These are phyloP conservation scores for Ganoderma boninense DNA, from an alignment of 1,284 basidiomycete species.

Conservation along the genomic window DNA sequence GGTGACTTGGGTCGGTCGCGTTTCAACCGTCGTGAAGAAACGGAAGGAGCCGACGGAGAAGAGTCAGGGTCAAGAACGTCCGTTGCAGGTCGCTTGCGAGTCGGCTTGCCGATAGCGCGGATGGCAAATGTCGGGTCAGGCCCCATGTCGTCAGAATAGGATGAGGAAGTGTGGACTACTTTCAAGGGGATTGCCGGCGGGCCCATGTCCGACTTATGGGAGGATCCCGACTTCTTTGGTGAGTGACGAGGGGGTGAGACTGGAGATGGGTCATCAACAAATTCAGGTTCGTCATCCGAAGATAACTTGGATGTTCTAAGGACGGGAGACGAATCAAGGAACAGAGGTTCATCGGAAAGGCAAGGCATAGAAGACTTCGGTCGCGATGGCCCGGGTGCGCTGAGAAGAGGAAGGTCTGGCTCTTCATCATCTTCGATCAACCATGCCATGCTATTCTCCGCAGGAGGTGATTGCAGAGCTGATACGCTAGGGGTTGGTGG, in stretches of 20 bases:
- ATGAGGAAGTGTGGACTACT: slow-evolving; percentile 27
- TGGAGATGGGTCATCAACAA: slow-evolving; percentile 18
- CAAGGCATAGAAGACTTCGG: background rate
- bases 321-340: slow-evolving; percentile 21
- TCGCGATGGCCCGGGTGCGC: slow-evolving; percentile 39
- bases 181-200: slow-evolving; percentile 51
- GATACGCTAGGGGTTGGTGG: slow-evolving; percentile 26
- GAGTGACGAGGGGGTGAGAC: background rate
- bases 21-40: slow-evolving; percentile 56
- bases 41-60: slow-evolving; percentile 48
- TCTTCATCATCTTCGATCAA: slow-evolving; percentile 62
- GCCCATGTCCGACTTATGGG: slow-evolving; percentile 43
- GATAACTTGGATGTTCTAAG: slow-evolving; percentile 2
- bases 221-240: slow-evolving; percentile 17
- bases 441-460: slow-evolving; percentile 61
- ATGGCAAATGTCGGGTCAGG: slow-evolving; percentile 64
- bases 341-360: slow-evolving; percentile 23
- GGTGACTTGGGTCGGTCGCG: slow-evolving; percentile 41
- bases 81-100: slow-evolving; percentile 45
- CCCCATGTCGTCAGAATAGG: slow-evolving; percentile 30
- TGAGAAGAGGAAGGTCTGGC: slow-evolving; percentile 57
- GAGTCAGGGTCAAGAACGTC: slow-evolving; percentile 48
- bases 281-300: slow-evolving; percentile 26
- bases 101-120: slow-evolving; percentile 50
- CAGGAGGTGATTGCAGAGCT: slow-evolving; percentile 10